phyloP scores from a whole-genome alignment of 148 eudicot genomes.

The Dysphania ambrosioides region DNA sequence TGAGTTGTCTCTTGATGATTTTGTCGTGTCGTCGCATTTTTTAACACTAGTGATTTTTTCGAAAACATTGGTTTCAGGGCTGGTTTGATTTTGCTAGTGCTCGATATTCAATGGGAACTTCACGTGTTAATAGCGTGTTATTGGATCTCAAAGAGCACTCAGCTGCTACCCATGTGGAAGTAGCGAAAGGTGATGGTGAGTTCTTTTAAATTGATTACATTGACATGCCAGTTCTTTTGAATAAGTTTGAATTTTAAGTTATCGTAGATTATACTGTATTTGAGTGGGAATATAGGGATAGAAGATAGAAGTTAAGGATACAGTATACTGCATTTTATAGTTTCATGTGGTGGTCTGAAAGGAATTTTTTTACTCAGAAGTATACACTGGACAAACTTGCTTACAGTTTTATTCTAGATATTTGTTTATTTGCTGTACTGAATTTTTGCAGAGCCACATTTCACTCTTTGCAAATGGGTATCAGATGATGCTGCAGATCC shows the following conservation, averaged over 20 bases:
- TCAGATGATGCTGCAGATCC: conserved; percentile 34
- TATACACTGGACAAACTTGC: background rate
- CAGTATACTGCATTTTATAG: background rate
- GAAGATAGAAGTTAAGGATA: background rate
- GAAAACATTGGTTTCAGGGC: conserved; percentile 45
- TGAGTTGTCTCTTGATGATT: background rate
- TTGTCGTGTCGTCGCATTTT: background rate
- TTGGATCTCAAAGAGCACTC: conserved; percentile 67
- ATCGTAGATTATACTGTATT: background rate
- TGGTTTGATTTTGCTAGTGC: conserved; percentile 80
- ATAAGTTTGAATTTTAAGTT: background rate
- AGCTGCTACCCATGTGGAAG: conserved; percentile 66
- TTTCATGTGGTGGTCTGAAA: background rate
- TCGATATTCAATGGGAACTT: conserved; percentile 83
- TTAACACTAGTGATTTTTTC: background rate
- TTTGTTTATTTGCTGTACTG: conserved; percentile 15
- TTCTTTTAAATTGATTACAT: background rate
- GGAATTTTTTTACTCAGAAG: background rate
- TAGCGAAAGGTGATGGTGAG: conserved; percentile 45
- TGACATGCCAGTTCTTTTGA: background rate
- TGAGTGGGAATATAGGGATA: background rate
- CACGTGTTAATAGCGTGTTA: conserved; percentile 62
- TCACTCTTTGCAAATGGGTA: conserved; percentile 67
- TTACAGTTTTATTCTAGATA: background rate
- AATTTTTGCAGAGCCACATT: conserved; percentile 39